Conservation (phyloP, 768 basidiomycete genomes). For the Termitomyces sp. region DNA sequence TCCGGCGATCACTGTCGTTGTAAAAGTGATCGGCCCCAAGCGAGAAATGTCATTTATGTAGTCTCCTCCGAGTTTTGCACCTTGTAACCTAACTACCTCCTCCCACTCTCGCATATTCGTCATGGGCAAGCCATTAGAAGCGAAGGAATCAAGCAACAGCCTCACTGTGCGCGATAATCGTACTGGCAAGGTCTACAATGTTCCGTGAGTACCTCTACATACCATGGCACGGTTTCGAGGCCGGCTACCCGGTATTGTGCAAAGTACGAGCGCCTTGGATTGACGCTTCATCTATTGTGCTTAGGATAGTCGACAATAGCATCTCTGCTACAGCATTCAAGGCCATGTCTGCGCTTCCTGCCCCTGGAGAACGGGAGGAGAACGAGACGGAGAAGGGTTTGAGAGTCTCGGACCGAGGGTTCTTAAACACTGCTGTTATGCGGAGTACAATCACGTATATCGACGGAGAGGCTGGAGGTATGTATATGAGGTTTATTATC, state of each 20-base stretch:
- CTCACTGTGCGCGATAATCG: constrained; percentile 81
- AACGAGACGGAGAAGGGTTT: constrained; percentile 82
- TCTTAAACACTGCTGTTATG: constrained; percentile 80
- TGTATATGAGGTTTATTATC: constrained; percentile 12
- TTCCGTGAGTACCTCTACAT: constrained; percentile 52
- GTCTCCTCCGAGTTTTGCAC: constrained; percentile 2
- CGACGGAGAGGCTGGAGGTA: constrained; percentile 82
- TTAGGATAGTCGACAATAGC: constrained; percentile 76
- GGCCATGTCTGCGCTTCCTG: constrained; percentile 55
- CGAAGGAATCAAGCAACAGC: constrained; percentile 22
- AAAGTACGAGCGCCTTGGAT: neutral
- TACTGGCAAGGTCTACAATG: constrained; percentile 70
- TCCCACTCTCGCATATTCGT: neutral
- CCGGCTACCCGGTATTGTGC: neutral
- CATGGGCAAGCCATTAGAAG: constrained; percentile 16
- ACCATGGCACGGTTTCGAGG: neutral
- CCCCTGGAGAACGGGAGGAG: constrained; percentile 65
- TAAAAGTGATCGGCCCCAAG: constrained; percentile 3
- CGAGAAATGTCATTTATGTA: neutral
- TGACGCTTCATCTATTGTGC: neutral
- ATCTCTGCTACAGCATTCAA: constrained; percentile 83
- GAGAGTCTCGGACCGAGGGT: constrained; percentile 76
- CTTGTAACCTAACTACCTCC: neutral
- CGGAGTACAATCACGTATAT: constrained; percentile 85
- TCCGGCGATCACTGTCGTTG: constrained; percentile 1